Evolutionary conservation across 2,329 filamentous ascomycete genomes (phyloP).

Genomic region (Neofusicoccum laricinum): DNA sequence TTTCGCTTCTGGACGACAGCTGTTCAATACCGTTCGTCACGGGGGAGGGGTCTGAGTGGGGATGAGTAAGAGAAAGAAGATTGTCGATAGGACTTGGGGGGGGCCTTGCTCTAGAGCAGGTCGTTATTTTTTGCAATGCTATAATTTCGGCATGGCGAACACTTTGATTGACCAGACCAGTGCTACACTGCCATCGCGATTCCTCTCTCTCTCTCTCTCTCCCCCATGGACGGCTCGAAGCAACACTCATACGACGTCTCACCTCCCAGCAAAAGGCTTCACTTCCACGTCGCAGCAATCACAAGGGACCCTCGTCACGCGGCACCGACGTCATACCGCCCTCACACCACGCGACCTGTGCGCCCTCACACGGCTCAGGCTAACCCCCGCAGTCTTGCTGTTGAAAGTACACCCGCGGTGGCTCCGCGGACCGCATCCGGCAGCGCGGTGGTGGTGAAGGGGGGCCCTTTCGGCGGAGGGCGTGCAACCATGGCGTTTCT

Average conservation of each 20-base stretch:
- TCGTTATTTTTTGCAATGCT: constrained; percentile 8
- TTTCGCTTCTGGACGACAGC: constrained; percentile 10
- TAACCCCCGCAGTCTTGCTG: background rate
- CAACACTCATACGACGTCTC: background rate
- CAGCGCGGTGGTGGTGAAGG: background rate
- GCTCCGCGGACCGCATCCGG: background rate
- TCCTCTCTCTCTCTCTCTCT: no score
- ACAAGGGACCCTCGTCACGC: constrained; percentile 1
- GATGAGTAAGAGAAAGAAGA: background rate
- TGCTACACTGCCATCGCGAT: background rate
- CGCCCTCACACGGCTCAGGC: background rate
- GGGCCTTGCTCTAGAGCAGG: background rate
- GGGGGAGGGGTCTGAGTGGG: background rate
- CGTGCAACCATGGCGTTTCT: background rate
- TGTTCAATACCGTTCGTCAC: constrained; percentile 8
- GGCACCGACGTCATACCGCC: background rate
- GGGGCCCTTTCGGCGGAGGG: no score
- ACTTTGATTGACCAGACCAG: constrained; percentile 5
- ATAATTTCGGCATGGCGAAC: constrained; percentile 10
- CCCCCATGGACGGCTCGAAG: background rate
- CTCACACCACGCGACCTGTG: constrained; percentile 12
- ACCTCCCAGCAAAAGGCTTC: background rate
- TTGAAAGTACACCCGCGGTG: background rate
- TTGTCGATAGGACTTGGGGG: constrained; percentile 6
- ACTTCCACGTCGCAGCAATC: background rate